phyloP scores from a whole-genome alignment of 306 rosid species.

The Inga oerstediana region DNA sequence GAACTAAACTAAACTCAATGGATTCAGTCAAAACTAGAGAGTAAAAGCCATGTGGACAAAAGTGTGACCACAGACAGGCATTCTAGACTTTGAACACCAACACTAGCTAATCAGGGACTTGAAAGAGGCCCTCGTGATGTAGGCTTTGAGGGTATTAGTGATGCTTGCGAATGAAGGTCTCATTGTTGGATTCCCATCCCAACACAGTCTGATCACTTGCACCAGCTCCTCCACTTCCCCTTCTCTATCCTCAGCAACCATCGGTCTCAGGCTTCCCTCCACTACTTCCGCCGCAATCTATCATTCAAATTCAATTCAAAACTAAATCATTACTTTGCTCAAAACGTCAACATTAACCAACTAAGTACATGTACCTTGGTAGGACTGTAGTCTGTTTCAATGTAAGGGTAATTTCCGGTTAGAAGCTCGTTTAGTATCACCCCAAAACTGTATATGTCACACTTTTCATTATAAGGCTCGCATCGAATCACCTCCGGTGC shows the following conservation, averaged over 20 bases:
- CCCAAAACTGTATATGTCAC: constrained; percentile 74
- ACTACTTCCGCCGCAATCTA: constrained; percentile 86
- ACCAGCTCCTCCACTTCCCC: constrained; percentile 49
- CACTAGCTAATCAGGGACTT: not conserved
- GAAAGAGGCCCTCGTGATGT: constrained; percentile 27
- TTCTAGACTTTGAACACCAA: not conserved
- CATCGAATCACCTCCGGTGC: constrained; percentile 70
- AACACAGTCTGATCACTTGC: constrained; percentile 51
- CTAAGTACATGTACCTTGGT: constrained; percentile 45
- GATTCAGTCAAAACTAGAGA: not conserved
- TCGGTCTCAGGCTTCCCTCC: constrained; percentile 67
- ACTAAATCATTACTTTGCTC: not conserved
- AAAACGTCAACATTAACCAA: not conserved
- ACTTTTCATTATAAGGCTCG: constrained; percentile 80
- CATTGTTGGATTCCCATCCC: constrained; percentile 52
- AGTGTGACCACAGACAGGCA: not conserved
- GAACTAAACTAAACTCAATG: not conserved
- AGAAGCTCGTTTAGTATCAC: constrained; percentile 69
- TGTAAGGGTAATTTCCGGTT: constrained; percentile 62
- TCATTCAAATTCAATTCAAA: not conserved
- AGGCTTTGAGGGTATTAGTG: constrained; percentile 36
- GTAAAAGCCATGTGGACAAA: not conserved
- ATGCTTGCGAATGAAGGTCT: constrained; percentile 69
- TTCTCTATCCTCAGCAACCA: constrained; percentile 45
- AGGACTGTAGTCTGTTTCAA: constrained; percentile 63